A percentile compares a stretch with the other conserved stretches of the same genome.
Evolutionary conservation across 371 early-diverging fungal genomes (phyloP).

Genomic region (Smittium mucronatum): DNA sequence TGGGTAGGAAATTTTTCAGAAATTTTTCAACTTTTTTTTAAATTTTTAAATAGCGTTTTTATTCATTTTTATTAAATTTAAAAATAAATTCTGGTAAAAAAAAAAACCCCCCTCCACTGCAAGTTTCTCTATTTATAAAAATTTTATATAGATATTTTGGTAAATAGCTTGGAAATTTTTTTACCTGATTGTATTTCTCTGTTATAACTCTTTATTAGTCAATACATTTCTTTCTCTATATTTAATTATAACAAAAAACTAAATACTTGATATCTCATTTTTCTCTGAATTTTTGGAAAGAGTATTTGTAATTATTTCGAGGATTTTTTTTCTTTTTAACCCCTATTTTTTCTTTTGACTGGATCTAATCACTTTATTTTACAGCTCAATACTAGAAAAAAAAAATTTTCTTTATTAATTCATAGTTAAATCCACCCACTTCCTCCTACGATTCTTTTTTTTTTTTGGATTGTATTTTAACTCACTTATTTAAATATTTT

Average conservation of each 20-base stretch:
- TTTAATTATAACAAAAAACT: not conserved
- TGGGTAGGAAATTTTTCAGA: too few relatives aligned
- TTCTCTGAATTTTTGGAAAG: too few relatives aligned
- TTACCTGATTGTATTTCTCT: not conserved
- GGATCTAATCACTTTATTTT: not conserved
- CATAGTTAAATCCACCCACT: not conserved
- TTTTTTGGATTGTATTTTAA: not conserved
- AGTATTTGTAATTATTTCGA: too few relatives aligned
- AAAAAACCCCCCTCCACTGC: too few relatives aligned
- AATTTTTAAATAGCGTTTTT: too few relatives aligned
- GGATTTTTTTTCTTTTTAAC: too few relatives aligned
- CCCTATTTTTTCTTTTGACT: too few relatives aligned
- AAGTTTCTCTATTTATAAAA: not conserved
- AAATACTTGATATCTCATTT: not conserved
- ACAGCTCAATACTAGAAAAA: not conserved
- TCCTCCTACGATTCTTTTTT: not conserved
- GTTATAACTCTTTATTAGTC: not conserved
- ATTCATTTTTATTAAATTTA: too few relatives aligned
- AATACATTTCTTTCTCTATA: not conserved
- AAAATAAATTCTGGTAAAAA: too few relatives aligned
- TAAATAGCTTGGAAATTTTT: not conserved
- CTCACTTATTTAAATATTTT: not conserved
- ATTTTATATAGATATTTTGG: not conserved
- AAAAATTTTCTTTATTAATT: not conserved
- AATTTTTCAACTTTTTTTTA: too few relatives aligned